These are phyloP conservation scores for Exophiala bonariae DNA, from an alignment of 2,329 filamentous ascomycete species.

Conservation along the genomic window DNA sequence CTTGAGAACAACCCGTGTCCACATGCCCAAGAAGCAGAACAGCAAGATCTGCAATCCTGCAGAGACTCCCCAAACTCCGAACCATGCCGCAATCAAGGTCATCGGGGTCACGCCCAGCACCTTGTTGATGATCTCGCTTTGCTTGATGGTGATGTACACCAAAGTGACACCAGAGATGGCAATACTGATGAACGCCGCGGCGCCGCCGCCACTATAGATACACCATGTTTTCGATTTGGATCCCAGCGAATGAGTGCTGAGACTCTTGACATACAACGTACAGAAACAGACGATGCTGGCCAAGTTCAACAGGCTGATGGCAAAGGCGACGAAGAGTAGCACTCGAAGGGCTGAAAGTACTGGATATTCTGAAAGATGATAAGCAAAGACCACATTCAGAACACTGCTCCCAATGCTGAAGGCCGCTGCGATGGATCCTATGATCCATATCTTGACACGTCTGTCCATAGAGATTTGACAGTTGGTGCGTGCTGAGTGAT, in stretches of 20 bases:
- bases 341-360: conserved; percentile 16
- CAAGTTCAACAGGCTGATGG: conserved; percentile 18
- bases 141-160: conserved; percentile 22
- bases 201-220: conserved; percentile 11
- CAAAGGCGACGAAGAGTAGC: conserved; percentile 25
- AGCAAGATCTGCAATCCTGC: conserved; percentile 15
- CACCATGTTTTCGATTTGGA: conserved; percentile 15
- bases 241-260: conserved; percentile 13
- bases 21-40: conserved; percentile 19
- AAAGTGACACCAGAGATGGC: conserved; percentile 20
- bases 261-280: conserved; percentile 14
- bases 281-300: conserved; percentile 18
- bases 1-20: conserved; percentile 20
- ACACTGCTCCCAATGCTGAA: conserved; percentile 21
- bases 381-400: conserved; percentile 25
- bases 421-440: conserved; percentile 18
- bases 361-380: conserved; percentile 7
- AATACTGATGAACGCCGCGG: conserved; percentile 12
- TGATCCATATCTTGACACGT: conserved; percentile 21
- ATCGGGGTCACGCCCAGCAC: conserved; percentile 9
- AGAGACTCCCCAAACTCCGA: conserved; percentile 22
- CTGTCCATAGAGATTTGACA: conserved; percentile 19
- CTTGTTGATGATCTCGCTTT: conserved; percentile 15
- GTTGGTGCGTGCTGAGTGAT: conserved; percentile 5
- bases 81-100: conserved; percentile 22